phyloP scores from a whole-genome alignment of 2,329 filamentous ascomycete species.

The Gliomastix tumulicola region DNA sequence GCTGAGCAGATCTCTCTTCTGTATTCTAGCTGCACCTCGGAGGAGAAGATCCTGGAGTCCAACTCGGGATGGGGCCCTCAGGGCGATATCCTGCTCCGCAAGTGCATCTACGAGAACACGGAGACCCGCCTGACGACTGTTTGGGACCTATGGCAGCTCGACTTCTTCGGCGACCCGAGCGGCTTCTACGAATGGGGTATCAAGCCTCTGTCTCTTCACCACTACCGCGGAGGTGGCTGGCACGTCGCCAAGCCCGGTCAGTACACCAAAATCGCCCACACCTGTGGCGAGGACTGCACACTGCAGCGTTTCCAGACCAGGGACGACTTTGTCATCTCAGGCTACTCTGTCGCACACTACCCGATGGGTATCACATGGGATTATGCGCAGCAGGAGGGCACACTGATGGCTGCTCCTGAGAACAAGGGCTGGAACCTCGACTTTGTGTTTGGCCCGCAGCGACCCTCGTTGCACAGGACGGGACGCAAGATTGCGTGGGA shows the following conservation, averaged over 20 bases:
- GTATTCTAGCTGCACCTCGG: conserved; percentile 36
- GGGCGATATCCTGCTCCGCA: conserved; percentile 54
- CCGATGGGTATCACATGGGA: conserved; percentile 42
- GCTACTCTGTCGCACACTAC: conserved; percentile 54
- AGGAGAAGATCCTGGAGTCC: conserved; percentile 44
- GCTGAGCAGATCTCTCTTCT: conserved; percentile 36
- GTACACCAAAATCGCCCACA: conserved; percentile 48
- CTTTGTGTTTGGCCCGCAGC: conserved; percentile 42
- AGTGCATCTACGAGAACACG: conserved; percentile 59
- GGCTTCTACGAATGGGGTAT: conserved; percentile 59
- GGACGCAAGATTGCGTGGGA: conserved; percentile 48
- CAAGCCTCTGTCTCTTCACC: conserved; percentile 54
- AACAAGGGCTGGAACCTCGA: conserved; percentile 44
- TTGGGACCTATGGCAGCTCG: conserved; percentile 53
- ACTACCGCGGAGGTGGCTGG: conserved; percentile 57
- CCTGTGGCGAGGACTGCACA: conserved; percentile 55
- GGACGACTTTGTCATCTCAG: conserved; percentile 49
- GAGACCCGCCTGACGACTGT: conserved; percentile 49
- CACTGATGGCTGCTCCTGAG: conserved; percentile 40
- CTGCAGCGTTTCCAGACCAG: conserved; percentile 49
- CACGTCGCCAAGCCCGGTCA: conserved; percentile 46
- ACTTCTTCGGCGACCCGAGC: conserved; percentile 51
- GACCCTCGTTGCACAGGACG: conserved; percentile 37
- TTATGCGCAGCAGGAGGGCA: conserved; percentile 42
- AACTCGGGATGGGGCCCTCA: conserved; percentile 53